A percentile compares a stretch with the other conserved stretches of the same genome.
phyloP scores from a whole-genome alignment of 2,329 filamentous ascomycete genomes.

The Capronia coronata region DNA sequence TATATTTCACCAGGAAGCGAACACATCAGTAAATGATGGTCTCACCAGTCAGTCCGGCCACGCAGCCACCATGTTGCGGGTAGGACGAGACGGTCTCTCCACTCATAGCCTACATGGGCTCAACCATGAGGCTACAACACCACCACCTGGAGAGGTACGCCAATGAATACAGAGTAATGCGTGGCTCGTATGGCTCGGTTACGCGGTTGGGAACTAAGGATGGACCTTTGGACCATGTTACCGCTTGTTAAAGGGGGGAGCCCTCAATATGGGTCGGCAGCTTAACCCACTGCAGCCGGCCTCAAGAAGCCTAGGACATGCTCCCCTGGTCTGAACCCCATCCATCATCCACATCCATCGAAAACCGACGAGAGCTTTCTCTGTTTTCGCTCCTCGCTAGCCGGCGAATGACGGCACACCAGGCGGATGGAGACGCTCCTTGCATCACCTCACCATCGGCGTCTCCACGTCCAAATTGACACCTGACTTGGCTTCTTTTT shows the following conservation, averaged over 20 bases:
- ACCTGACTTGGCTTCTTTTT: conserved; percentile 21
- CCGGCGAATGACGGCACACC: conserved; percentile 16
- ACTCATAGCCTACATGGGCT: not conserved
- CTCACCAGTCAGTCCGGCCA: conserved; percentile 1
- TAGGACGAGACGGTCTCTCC: not conserved
- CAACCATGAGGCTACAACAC: not conserved
- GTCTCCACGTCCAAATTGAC: conserved; percentile 14
- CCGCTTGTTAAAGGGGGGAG: not conserved
- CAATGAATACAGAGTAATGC: no score
- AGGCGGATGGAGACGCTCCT: conserved; percentile 10
- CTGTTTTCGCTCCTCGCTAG: conserved; percentile 13
- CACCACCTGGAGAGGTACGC: no score
- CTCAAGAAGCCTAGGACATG: not conserved
- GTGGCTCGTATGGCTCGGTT: conserved; percentile 9
- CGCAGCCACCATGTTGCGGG: conserved; percentile 3
- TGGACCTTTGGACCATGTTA: not conserved
- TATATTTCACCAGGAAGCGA: conserved; percentile 1
- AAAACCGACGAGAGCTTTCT: conserved; percentile 3
- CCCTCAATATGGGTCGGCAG: not conserved
- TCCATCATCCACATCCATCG: conserved; percentile 1
- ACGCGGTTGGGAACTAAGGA: conserved; percentile 1
- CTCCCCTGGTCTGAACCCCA: not conserved
- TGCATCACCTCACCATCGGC: conserved; percentile 16
- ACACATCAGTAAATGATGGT: not conserved
- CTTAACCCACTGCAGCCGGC: no score